phyloP scores from a whole-genome alignment of 208 protist genomes.

The Trypanosoma lewisi region DNA sequence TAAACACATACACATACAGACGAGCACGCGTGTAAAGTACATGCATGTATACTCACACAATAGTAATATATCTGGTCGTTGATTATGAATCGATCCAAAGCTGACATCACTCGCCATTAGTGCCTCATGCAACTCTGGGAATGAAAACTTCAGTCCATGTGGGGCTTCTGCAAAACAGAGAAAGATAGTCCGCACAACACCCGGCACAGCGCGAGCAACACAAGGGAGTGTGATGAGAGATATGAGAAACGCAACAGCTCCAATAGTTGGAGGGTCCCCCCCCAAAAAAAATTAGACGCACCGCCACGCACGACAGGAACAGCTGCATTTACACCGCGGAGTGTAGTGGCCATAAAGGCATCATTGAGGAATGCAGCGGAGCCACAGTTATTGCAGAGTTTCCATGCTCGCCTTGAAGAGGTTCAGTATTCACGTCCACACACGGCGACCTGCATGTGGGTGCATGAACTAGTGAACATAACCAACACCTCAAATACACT shows the following conservation, averaged over 20 bases:
- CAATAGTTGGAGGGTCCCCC: constrained; percentile 21
- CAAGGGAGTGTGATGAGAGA: constrained; percentile 45
- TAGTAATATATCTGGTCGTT: neutral
- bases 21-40: too few relatives aligned
- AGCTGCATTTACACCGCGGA: constrained; percentile 32
- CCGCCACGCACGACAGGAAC: neutral
- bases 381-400: constrained; percentile 58
- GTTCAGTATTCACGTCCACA: constrained; percentile 87
- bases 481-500: constrained; percentile 55
- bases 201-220: constrained; percentile 52
- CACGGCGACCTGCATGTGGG: constrained; percentile 87
- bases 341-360: constrained; percentile 39
- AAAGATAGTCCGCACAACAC: constrained; percentile 74
- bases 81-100: neutral
- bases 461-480: constrained; percentile 89
- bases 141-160: constrained; percentile 55
- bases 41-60: constrained; percentile 2
- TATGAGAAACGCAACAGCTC: constrained; percentile 35
- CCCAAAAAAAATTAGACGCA: constrained; percentile 22
- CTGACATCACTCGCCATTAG: constrained; percentile 22
- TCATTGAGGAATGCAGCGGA: constrained; percentile 85
- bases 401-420: constrained; percentile 64
- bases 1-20: too few relatives aligned
- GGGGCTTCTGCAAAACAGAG: constrained; percentile 86
- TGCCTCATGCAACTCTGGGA: constrained; percentile 49